A percentile compares a stretch with the other conserved stretches of the same genome.
phyloP scores from a whole-genome alignment of 768 basidiomycete species.

The Calocybe gangraenosa region DNA sequence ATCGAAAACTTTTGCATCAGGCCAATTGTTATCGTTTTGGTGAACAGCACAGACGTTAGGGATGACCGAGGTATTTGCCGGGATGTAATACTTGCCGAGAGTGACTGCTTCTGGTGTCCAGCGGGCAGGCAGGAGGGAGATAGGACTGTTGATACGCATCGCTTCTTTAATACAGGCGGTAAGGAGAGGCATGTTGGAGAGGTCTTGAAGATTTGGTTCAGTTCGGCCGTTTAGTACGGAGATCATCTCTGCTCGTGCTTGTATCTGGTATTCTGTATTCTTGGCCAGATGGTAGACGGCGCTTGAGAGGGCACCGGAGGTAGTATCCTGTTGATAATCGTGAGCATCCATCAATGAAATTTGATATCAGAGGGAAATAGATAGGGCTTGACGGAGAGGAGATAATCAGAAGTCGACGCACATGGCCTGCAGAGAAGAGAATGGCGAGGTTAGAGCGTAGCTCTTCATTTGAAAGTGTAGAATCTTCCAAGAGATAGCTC shows the following conservation, averaged over 20 bases:
- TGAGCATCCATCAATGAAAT: constrained; percentile 4
- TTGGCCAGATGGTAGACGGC: constrained; percentile 31
- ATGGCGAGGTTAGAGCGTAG: constrained; percentile 32
- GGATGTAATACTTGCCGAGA: constrained; percentile 28
- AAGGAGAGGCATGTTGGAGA: constrained; percentile 25
- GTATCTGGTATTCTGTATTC: constrained; percentile 30
- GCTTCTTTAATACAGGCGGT: constrained; percentile 37
- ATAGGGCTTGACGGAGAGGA: background rate
- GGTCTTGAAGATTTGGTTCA: constrained; percentile 27
- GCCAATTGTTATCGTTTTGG: constrained; percentile 23
- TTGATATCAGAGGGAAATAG: no score
- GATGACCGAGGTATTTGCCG: constrained; percentile 25
- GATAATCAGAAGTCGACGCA: constrained; percentile 11
- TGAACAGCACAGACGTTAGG: constrained; percentile 29
- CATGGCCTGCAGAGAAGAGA: constrained; percentile 37
- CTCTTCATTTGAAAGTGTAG: constrained; percentile 28
- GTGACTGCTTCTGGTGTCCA: constrained; percentile 17
- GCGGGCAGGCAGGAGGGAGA: constrained; percentile 24
- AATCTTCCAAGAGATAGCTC: constrained; percentile 31
- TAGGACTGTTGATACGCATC: constrained; percentile 29
- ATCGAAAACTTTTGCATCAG: constrained; percentile 23
- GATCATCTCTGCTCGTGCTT: constrained; percentile 33
- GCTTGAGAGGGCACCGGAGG: constrained; percentile 33
- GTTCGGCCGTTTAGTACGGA: constrained; percentile 20
- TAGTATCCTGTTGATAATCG: constrained; percentile 26